phyloP scores from a whole-genome alignment of 768 basidiomycete genomes.

The Rubroboletus pulcherrimus region DNA sequence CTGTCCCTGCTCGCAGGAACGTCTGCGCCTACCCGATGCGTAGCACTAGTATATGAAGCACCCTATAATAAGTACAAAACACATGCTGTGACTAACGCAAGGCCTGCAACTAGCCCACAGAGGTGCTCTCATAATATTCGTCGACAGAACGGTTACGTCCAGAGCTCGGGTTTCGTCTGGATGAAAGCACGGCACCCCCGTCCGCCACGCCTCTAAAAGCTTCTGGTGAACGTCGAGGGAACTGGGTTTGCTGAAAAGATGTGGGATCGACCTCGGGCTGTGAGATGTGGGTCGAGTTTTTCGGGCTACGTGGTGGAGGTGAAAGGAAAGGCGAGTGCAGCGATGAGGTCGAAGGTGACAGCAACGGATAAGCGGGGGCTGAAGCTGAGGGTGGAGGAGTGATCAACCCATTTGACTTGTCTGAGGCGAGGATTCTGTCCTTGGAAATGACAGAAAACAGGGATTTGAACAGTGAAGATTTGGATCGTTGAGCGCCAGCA shows the following conservation, averaged over 20 bases:
- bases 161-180: conserved; percentile 15
- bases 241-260: conserved; percentile 33
- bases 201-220: conserved; percentile 3
- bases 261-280: conserved; percentile 34
- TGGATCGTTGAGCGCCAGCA: conserved; percentile 38
- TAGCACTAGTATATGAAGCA: conserved; percentile 1
- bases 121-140: conserved; percentile 5
- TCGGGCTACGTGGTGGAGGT: conserved; percentile 27
- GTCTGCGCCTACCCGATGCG: not conserved
- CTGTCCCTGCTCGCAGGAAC: no score
- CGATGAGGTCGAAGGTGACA: conserved; percentile 29
- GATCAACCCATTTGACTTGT: conserved; percentile 65
- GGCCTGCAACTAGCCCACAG: not conserved
- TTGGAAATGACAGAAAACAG: conserved; percentile 45
- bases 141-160: conserved; percentile 5
- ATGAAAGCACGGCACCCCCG: conserved; percentile 21
- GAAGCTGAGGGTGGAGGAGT: conserved; percentile 47
- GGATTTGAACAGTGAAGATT: conserved; percentile 66
- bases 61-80: not conserved
- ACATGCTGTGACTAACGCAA: not conserved
- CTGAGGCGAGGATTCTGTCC: conserved; percentile 42
- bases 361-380: conserved; percentile 14
- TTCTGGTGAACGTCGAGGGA: conserved; percentile 36
- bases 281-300: conserved; percentile 8
- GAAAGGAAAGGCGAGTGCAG: conserved; percentile 21